Percentiles rank a stretch among this genome's conserved stretches.
Conservation (phyloP, 768 basidiomycete genomes). For the Suillus hirtellus region DNA sequence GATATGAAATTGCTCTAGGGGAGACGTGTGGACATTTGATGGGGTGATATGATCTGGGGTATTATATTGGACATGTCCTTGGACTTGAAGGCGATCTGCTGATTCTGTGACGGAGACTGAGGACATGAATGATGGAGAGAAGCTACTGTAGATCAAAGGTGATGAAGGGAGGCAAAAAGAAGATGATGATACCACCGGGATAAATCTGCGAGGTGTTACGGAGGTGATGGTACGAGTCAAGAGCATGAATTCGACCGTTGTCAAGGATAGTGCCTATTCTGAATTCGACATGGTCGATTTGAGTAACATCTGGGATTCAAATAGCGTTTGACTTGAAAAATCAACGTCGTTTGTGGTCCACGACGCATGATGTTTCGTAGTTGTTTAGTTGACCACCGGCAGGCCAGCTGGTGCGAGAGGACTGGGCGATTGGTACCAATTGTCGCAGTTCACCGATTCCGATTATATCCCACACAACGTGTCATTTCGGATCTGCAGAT, state of each 20-base stretch:
- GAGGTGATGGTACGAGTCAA: slow-evolving; percentile 7
- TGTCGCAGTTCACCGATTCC: not conserved
- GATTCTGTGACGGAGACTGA: slow-evolving; percentile 39
- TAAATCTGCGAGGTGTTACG: not conserved
- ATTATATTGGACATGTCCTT: slow-evolving; percentile 75
- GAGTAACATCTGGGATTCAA: not conserved
- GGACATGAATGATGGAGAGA: slow-evolving; percentile 21
- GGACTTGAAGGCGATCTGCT: slow-evolving; percentile 62
- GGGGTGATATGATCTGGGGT: slow-evolving; percentile 68
- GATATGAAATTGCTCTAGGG: slow-evolving; percentile 79
- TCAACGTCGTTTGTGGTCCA: not conserved
- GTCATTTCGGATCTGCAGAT: not conserved
- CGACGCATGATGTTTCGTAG: not conserved
- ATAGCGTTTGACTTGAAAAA: not conserved
- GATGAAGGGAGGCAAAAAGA: slow-evolving; percentile 2
- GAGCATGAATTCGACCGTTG: slow-evolving; percentile 7
- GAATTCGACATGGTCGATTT: not conserved
- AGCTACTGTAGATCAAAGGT: not conserved
- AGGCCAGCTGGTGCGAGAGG: not conserved
- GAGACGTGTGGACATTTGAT: slow-evolving; percentile 57
- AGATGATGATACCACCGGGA: not conserved
- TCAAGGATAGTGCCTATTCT: not conserved
- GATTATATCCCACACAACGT: not conserved
- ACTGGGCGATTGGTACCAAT: not conserved
- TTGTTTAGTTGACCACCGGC: not conserved